Evolutionary conservation across 106 monocot genomes (phyloP).

Genomic region (Phalaenopsis aphrodite): DNA sequence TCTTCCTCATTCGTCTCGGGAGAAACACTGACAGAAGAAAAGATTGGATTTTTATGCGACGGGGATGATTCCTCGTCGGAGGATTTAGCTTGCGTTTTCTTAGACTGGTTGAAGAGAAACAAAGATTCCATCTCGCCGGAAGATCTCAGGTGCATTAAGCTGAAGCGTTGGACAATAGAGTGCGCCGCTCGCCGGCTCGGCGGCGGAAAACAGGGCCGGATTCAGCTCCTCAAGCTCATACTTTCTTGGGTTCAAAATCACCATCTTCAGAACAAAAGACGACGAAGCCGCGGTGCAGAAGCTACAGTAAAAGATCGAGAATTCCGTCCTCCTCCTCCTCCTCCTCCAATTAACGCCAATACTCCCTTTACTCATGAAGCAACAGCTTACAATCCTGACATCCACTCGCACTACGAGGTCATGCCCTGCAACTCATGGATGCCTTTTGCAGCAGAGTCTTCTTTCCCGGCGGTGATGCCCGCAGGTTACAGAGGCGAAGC

Average conservation of each 20-base stretch:
- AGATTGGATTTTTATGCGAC: neutral
- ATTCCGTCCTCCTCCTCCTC: neutral
- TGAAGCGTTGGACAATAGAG: constrained; percentile 72
- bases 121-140: constrained; percentile 68
- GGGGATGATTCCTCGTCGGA: constrained; percentile 12
- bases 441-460: no score
- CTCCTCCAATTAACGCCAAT: no score
- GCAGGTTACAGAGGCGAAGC: neutral
- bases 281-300: neutral
- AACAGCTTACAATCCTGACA: no score
- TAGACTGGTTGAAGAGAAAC: constrained; percentile 87
- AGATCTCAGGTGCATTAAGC: constrained; percentile 68
- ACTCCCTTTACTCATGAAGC: no score
- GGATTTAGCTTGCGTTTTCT: constrained; percentile 55
- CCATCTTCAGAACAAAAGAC: constrained; percentile 57
- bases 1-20: constrained; percentile 32
- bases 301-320: neutral
- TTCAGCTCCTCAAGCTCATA: constrained; percentile 80
- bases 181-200: constrained; percentile 65
- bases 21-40: neutral
- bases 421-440: neutral
- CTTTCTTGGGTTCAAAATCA: constrained; percentile 86
- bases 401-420: no score
- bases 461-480: neutral
- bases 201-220: constrained; percentile 46